A percentile compares a stretch with the other conserved stretches of the same genome.
These are phyloP conservation scores for Bonia amplexicaulis DNA, from an alignment of 176 grass and related monocot species.

Conservation along the genomic window DNA sequence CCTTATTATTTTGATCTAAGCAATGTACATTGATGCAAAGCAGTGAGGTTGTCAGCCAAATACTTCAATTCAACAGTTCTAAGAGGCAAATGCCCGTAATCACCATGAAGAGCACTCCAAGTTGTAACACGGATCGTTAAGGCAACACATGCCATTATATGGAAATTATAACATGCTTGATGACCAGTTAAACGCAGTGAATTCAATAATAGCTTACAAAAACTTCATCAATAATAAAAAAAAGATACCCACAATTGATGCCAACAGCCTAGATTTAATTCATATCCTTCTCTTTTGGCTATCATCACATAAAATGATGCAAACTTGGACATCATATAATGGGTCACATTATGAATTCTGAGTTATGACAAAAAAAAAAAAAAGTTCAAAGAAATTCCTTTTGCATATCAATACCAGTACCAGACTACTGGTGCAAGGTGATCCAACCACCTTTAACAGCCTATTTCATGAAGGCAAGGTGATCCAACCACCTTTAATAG, in stretches of 20 bases:
- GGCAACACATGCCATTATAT: not conserved
- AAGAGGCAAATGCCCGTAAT: not conserved
- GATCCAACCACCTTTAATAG: too few species aligned
- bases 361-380: not conserved
- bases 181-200: not conserved
- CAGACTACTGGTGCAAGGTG: too few species aligned
- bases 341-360: not conserved
- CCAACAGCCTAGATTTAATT: not conserved
- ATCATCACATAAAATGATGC: not conserved
- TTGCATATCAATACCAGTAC: not conserved
- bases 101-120: not conserved
- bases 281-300: not conserved
- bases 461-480: too few species aligned
- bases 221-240: not conserved
- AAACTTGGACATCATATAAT: not conserved
- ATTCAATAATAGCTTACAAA: not conserved
- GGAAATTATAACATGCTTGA: not conserved
- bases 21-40: not conserved
- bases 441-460: too few species aligned
- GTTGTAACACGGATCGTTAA: not conserved
- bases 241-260: not conserved
- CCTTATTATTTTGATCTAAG: not conserved
- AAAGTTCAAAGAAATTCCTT: not conserved
- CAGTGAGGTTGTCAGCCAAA: not conserved
- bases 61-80: not conserved